Conservation (phyloP, 306 rosid species). For the Glycine latifolia region DNA sequence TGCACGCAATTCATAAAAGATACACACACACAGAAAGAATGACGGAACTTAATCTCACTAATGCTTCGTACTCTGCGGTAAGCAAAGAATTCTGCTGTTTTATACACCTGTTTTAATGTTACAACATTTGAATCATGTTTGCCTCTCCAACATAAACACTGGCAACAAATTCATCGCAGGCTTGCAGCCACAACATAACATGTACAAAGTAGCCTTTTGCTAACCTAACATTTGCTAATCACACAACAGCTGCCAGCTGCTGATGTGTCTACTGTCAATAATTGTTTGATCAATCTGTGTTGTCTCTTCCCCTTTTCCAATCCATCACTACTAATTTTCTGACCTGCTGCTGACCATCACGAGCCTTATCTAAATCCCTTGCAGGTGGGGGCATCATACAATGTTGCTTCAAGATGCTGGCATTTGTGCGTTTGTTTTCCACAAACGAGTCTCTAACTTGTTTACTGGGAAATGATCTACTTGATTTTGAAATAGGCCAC, state of each 20-base stretch:
- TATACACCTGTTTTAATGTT: constrained; percentile 66
- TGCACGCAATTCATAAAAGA: constrained; percentile 5
- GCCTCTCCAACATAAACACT: constrained; percentile 52
- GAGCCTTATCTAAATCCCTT: constrained; percentile 60
- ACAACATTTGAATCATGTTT: constrained; percentile 67
- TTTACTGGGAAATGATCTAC: constrained; percentile 76
- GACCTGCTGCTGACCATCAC: constrained; percentile 61
- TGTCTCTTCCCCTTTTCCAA: constrained; percentile 80
- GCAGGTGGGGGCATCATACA: constrained; percentile 84
- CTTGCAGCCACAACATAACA: constrained; percentile 58
- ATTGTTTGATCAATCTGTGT: constrained; percentile 56
- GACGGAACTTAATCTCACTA: constrained; percentile 48
- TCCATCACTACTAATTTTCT: constrained; percentile 72
- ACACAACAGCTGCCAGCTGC: constrained; percentile 50
- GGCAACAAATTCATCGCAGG: constrained; percentile 52
- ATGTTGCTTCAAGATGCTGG: constrained; percentile 60
- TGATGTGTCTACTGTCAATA: constrained; percentile 43
- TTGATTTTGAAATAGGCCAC: constrained; percentile 86
- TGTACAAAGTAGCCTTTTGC: constrained; percentile 63
- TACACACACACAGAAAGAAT: background rate
- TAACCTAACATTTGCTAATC: constrained; percentile 52
- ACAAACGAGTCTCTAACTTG: constrained; percentile 59
- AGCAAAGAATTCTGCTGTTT: constrained; percentile 66
- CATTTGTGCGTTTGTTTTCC: constrained; percentile 61
- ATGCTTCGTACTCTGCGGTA: constrained; percentile 57